Base-by-base conservation (phyloP, 2,329 filamentous ascomycete genomes). In the Aplosporella prunicola region DNA sequence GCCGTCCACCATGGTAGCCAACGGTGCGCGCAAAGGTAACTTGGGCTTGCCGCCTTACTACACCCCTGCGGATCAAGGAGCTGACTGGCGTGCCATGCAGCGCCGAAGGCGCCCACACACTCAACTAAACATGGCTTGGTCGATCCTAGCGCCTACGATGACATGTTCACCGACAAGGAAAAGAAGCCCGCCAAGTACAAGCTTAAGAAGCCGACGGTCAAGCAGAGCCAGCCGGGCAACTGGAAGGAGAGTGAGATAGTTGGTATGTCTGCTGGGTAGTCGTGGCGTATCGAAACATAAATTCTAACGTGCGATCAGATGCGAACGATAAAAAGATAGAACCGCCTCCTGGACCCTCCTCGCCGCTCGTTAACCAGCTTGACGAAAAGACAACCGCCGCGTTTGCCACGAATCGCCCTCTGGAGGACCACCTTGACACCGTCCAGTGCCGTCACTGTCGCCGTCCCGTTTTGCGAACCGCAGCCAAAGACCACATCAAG, bases 361-460 rank as follows among this genome's bases (percentile, higher is more conserved):
- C 59, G 9, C 60, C 61, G 2, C 48, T 63, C 29, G 56, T 71
- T 20, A 71, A 67, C 49, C 73, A 76, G 36, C 72, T 94, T 35
- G 84, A 93, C 50, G 79, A 87, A 43, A 75, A 69, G 43, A 78
- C 83, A 10, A 75, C 82, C 48, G 78, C 85, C 43, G 82, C 82
- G 4, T 95, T 95, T 58, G 71, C 78, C 4, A 88, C 80, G 31
- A 85, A 86, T 44, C 78, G 81, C 41, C 86, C 87, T 0, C 72
- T 93, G 47, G 80, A 87, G 49, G 88, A 94, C 52, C 71, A 69
- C 40, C 74, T 82, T 9, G 85, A 93, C 45, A 72, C 85, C 8
- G 78, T 91, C 34, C 62, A 66, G 47, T 98, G 89, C 71, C 95
- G 91, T 57, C 86, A 93, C 57, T 98, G 89, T 66, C 94, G 91